phyloP scores from a whole-genome alignment of 768 basidiomycete species.

The Tylopilus plumbeoviolaceoides region DNA sequence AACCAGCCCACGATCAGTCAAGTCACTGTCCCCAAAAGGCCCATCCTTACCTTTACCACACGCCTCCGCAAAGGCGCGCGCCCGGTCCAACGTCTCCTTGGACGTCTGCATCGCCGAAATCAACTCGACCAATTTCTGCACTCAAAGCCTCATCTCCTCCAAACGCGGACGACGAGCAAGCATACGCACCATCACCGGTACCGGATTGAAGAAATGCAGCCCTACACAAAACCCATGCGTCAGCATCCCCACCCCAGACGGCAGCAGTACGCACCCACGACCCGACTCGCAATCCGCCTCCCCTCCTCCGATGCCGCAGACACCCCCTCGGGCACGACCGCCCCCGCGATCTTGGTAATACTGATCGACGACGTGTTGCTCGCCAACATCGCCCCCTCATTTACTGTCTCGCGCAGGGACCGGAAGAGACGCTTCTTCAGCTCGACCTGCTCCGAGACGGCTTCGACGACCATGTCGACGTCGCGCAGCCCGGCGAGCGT shows the following conservation, averaged over 20 bases:
- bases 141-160: neutral
- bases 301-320: slow-evolving; percentile 61
- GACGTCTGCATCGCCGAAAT: slow-evolving; percentile 93
- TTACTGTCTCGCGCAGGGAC: slow-evolving; percentile 60
- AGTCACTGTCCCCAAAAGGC: neutral
- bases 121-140: slow-evolving; percentile 88
- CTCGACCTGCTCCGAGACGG: slow-evolving; percentile 78
- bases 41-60: slow-evolving; percentile 74
- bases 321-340: slow-evolving; percentile 59
- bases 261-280: slow-evolving; percentile 60
- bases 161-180: neutral
- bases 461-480: slow-evolving; percentile 92
- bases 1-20: neutral
- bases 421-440: slow-evolving; percentile 79
- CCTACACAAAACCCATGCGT: slow-evolving; percentile 38
- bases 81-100: slow-evolving; percentile 64
- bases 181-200: slow-evolving; percentile 82
- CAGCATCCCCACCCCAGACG: neutral
- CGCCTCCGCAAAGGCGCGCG: slow-evolving; percentile 77
- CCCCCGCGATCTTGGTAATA: slow-evolving; percentile 88
- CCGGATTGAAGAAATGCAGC: slow-evolving; percentile 95
- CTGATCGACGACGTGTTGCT: slow-evolving; percentile 94
- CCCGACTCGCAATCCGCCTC: slow-evolving; percentile 61
- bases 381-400: slow-evolving; percentile 77
- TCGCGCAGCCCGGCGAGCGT: slow-evolving; percentile 63